Evolutionary conservation across 2,329 filamentous ascomycete genomes (phyloP).

Genomic region (Orbilia brochopaga): DNA sequence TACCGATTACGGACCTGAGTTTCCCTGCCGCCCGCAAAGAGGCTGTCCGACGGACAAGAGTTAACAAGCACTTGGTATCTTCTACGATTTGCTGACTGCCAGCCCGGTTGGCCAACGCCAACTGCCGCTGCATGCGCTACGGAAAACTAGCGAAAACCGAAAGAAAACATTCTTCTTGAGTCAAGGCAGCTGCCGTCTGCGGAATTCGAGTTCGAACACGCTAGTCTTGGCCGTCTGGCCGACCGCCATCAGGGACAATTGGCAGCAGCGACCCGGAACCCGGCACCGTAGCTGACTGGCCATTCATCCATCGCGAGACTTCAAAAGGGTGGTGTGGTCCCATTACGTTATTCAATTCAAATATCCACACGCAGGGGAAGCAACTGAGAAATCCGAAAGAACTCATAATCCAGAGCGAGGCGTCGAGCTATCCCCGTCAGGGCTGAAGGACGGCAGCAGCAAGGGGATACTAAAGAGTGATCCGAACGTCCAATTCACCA

Average conservation of each 20-base stretch:
- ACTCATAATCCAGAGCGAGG: slow-evolving; percentile 11
- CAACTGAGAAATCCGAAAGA: too few species aligned
- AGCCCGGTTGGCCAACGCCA: too few species aligned
- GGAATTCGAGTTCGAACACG: not conserved
- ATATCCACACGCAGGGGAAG: not conserved
- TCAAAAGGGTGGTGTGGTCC: not conserved
- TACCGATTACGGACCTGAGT: slow-evolving; percentile 47
- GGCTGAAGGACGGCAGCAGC: slow-evolving; percentile 18
- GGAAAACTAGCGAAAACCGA: slow-evolving; percentile 15
- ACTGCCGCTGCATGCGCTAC: slow-evolving; percentile 6
- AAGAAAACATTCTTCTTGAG: slow-evolving; percentile 10
- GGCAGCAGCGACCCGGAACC: too few species aligned
- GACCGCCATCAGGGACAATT: too few species aligned
- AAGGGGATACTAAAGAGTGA: slow-evolving; percentile 37
- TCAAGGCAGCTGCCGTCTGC: slow-evolving; percentile 5
- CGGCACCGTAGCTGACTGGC: too few species aligned
- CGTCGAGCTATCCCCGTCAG: slow-evolving; percentile 39
- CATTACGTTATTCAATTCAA: not conserved
- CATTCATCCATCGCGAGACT: not conserved
- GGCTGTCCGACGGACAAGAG: slow-evolving; percentile 10
- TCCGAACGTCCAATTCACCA: slow-evolving; percentile 33
- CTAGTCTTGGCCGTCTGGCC: too few species aligned
- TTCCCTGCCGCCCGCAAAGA: slow-evolving; percentile 22
- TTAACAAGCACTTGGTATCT: not conserved
- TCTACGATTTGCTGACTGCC: too few species aligned